These are phyloP conservation scores for Dactylellina sp. DNA, from an alignment of 2,329 filamentous ascomycete genomes.

Conservation along the genomic window DNA sequence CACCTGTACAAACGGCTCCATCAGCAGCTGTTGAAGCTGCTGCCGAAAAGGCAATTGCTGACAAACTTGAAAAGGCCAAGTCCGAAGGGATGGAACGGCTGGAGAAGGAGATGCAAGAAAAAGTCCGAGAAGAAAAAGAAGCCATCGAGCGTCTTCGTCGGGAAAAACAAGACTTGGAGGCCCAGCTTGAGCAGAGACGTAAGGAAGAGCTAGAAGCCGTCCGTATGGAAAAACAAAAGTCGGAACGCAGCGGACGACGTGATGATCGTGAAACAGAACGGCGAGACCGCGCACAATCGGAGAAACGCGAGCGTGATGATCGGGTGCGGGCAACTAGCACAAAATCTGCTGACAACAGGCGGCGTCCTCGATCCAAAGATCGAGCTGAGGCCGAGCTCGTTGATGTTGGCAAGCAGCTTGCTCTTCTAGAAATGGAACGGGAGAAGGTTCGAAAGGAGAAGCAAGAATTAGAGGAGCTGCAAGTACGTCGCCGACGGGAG, in stretches of 20 bases:
- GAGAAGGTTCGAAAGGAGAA: slow-evolving; percentile 54
- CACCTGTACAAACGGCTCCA: background rate
- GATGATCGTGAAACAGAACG: slow-evolving; percentile 35
- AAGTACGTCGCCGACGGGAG: slow-evolving; percentile 38
- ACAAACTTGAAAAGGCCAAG: slow-evolving; percentile 41
- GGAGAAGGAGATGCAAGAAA: slow-evolving; percentile 48
- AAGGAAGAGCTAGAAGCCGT: slow-evolving; percentile 45
- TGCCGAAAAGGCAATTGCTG: slow-evolving; percentile 33
- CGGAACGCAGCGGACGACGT: slow-evolving; percentile 43
- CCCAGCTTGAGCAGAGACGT: slow-evolving; percentile 36
- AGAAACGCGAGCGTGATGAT: slow-evolving; percentile 45
- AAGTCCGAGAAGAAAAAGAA: slow-evolving; percentile 35
- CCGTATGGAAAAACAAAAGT: slow-evolving; percentile 53
- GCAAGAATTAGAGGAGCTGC: slow-evolving; percentile 44
- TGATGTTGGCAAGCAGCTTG: slow-evolving; percentile 53
- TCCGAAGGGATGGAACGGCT: slow-evolving; percentile 26
- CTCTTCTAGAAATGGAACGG: slow-evolving; percentile 50
- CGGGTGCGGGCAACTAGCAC: slow-evolving; percentile 43
- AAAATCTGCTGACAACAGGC: slow-evolving; percentile 48
- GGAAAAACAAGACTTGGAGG: slow-evolving; percentile 40
- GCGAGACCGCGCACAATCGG: slow-evolving; percentile 35
- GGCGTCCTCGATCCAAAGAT: slow-evolving; percentile 51
- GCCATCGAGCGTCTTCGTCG: slow-evolving; percentile 48
- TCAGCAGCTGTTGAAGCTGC: slow-evolving; percentile 23
- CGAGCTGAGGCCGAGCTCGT: slow-evolving; percentile 52